Evolutionary conservation across 2,329 filamentous ascomycete genomes (phyloP).

Genomic region (Arthrinium puccinioides): DNA sequence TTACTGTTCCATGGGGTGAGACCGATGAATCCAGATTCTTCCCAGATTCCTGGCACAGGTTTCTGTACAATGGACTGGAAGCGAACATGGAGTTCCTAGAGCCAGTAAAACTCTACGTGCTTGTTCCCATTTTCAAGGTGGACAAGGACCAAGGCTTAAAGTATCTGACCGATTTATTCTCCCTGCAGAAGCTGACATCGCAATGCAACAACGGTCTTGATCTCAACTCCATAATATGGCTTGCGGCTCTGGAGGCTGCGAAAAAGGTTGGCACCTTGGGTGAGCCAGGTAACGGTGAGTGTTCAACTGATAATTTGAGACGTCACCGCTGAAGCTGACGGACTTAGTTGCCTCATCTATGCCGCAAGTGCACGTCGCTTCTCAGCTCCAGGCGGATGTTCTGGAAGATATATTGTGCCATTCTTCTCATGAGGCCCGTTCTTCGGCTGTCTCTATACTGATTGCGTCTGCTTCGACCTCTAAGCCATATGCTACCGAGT

Average conservation of each 20-base stretch:
- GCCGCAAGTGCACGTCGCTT: not conserved
- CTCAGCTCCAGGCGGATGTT: conserved; percentile 31
- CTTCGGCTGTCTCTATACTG: conserved; percentile 75
- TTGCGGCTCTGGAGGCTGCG: conserved; percentile 62
- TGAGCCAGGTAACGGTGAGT: conserved; percentile 46
- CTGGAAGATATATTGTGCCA: conserved; percentile 47
- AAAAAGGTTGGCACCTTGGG: conserved; percentile 65
- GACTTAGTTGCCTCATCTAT: too few relatives aligned
- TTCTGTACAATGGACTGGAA: conserved; percentile 44
- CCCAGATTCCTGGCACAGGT: conserved; percentile 44
- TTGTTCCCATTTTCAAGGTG: conserved; percentile 54
- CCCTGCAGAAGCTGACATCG: conserved; percentile 37
- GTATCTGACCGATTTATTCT: conserved; percentile 54
- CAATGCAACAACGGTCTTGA: conserved; percentile 39
- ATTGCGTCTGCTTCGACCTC: conserved; percentile 70
- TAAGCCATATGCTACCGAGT: conserved; percentile 57
- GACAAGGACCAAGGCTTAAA: conserved; percentile 44
- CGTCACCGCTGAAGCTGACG: not conserved
- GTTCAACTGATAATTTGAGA: conserved; percentile 5
- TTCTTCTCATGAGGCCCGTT: conserved; percentile 58
- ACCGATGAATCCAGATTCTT: conserved; percentile 23
- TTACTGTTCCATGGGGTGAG: conserved; percentile 35
- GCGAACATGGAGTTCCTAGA: conserved; percentile 48
- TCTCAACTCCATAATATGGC: conserved; percentile 49
- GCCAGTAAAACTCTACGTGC: conserved; percentile 57